phyloP scores from a whole-genome alignment of 78 protist genomes.

The Dictyostelium brefeldianum region DNA sequence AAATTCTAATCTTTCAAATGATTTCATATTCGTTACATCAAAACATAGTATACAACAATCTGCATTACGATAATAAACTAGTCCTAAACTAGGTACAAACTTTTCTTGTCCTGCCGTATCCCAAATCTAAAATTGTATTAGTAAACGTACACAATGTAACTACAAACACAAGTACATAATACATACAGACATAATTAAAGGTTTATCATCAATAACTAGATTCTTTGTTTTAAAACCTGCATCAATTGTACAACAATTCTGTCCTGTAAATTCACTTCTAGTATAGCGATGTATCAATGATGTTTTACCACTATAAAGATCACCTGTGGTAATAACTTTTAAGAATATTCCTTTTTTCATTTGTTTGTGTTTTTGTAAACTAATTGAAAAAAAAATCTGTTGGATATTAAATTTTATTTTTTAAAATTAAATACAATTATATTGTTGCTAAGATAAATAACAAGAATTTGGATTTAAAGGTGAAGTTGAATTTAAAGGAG shows the following conservation, averaged over 20 bases:
- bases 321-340: too few species aligned
- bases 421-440: background rate
- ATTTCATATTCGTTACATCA: background rate
- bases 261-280: too few species aligned
- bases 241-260: too few species aligned
- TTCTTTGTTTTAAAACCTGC: too few species aligned
- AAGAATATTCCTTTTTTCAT: too few species aligned
- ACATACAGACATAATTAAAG: too few species aligned
- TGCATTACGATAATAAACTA: background rate
- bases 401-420: background rate
- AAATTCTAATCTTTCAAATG: background rate
- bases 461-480: background rate
- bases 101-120: background rate
- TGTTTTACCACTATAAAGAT: too few species aligned
- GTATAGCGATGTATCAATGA: too few species aligned
- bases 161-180: too few species aligned
- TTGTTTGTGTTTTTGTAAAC: background rate
- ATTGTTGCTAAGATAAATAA: background rate
- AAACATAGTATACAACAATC: background rate
- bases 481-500: slow-evolving; percentile 3
- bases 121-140: background rate
- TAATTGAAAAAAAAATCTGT: background rate
- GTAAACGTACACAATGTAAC: too few species aligned
- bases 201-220: too few species aligned
- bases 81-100: background rate